Percentiles rank a stretch among this genome's conserved stretches.
phyloP scores from a whole-genome alignment of 2,329 filamentous ascomycete genomes.

The Diaporthe sp. region DNA sequence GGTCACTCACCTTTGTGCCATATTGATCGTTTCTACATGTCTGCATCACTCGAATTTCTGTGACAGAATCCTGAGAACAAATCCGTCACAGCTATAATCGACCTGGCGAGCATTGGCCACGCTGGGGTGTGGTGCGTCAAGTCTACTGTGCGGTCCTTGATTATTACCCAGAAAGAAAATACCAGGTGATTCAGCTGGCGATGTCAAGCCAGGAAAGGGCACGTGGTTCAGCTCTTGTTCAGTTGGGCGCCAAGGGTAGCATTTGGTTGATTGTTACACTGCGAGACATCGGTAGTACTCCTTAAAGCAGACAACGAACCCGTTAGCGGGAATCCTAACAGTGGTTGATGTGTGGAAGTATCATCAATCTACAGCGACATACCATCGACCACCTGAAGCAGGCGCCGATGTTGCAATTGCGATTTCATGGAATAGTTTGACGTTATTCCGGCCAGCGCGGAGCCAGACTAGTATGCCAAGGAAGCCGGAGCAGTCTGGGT shows the following conservation, averaged over 20 bases:
- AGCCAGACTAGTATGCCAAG: conserved; percentile 18
- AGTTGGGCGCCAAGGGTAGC: not conserved
- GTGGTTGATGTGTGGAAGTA: not conserved
- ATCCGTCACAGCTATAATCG: too few species aligned
- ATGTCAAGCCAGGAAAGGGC: not conserved
- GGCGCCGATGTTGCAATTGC: not conserved
- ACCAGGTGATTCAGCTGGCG: not conserved
- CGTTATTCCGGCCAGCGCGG: conserved; percentile 9
- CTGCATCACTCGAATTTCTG: too few species aligned
- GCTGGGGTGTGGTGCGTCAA: too few species aligned
- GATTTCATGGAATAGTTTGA: not conserved
- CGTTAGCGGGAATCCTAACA: not conserved
- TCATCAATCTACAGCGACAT: not conserved
- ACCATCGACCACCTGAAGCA: not conserved
- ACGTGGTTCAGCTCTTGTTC: too few species aligned
- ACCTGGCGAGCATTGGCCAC: too few species aligned
- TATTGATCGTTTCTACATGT: accelerated
- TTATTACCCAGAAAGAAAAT: too few species aligned
- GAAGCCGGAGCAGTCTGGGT: not conserved
- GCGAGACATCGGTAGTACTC: not conserved
- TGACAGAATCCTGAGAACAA: too few species aligned
- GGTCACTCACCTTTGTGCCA: not conserved
- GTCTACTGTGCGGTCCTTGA: not conserved
- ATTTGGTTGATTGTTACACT: not conserved
- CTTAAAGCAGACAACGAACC: not conserved